Evolutionary conservation across 2,329 filamentous ascomycete genomes (phyloP), one percentile per base, ranked within the genome.

Genomic region (Neurospora crassa): DNA sequence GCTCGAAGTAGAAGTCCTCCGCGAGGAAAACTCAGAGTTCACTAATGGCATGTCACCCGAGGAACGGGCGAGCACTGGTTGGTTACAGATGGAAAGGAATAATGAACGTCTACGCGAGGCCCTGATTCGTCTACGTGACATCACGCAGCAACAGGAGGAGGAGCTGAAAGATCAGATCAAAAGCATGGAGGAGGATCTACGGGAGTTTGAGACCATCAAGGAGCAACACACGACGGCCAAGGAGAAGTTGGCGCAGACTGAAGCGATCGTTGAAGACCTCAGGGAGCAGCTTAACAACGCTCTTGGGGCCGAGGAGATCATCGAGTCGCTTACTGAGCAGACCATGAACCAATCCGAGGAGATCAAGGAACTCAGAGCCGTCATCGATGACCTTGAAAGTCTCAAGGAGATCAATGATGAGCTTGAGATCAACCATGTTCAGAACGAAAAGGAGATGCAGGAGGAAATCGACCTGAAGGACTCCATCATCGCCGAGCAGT

Each of bases 391-490:
- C 74, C 86, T 98, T 12, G 93, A 97, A 79, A 93, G 88, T 72
- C 83, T 98, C 70, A 94, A 94, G 79, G 95, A 99, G 78, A 89
- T 98, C 76, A 96, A 93, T 76, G 94, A 98, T 77, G 96, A 99
- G 81, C 88, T 99, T 3, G 94, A 97, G 79, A 88, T 93, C 76
- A 97, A 97, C 78, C 94, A 97, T 78, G 88, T 96, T 4, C 94
- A 97, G 78, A 92, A 94, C 43, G 93, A 97, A 79, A 97, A 95
- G 80, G 94, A 98, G 79, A 88, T 99, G 81, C 94, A 97, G 79
- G 92, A 96, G 76, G 94, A 97, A 77, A 88, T 98, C 70, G 94
- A 97, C 78, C 92, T 93, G 81, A 93, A 92, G 79, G 94, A 97
- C 74, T 88, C 87, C 70, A 83, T 97, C 72, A 92, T 97, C 74